Evolutionary conservation across 768 basidiomycete genomes (phyloP), one percentile per base, ranked within the genome.

Genomic region (Tulasnella sp.): DNA sequence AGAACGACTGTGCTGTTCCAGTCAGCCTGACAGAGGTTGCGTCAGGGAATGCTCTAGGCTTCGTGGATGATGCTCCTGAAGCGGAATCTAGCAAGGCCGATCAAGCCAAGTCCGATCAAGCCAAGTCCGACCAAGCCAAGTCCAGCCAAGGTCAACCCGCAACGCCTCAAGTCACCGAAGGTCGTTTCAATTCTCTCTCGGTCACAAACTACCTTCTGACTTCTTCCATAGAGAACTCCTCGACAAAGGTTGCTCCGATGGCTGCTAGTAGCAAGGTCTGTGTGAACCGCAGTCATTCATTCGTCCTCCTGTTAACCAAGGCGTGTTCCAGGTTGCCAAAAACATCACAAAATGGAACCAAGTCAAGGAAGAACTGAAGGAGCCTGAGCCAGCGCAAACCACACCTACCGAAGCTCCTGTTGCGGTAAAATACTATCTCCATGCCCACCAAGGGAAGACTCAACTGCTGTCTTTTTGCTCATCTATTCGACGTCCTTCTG

Each of bases 281-380:
- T 82, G 48, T 48, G 7, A 77, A 41, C 12, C 24, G 74, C n/a
- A 76, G 44, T n/a, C 76, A 34, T 24, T 24, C 60, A 7, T 75
- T 24, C 1, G 83, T 69, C 82, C 40, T 80, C 22, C 5, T 74
- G 11, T 77, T 60, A 34, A 72, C 80, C 75, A 41, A 31, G 37
- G 37, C 46, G 34, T 75, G 50, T 80, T 80, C 64, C 84, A 98
- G 95, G 94, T 92, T 72, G 94, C 90, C 75, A 94, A 90, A 85
- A 96, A 96, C 84, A 98, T 99, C 84, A 92, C 90, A 84, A 98
- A 99, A 85, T 99, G 97, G 98, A 99, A 97, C 85, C 93, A 93
- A 87, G 95, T 97, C 14, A 95, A 97, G 86, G 93, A 93, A 86
- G 97, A 96, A 84, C 89, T 98, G 75, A 90, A 90, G 48, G 88